Conservation (phyloP, 345 rosid species). For the Citrus cavaleriei region DNA sequence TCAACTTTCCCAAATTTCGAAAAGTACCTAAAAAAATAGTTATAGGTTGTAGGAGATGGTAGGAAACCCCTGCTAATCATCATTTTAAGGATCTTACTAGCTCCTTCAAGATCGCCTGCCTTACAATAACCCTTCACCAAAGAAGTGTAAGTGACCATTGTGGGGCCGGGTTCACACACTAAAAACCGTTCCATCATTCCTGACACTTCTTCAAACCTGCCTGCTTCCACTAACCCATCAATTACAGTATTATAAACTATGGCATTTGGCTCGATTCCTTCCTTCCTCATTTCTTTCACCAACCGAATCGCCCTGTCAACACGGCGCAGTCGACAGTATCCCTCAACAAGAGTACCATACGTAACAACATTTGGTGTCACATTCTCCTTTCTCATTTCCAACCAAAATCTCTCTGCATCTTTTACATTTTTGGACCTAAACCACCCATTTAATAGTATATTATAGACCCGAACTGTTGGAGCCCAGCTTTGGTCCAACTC, state of each 20-base stretch:
- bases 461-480: conserved; percentile 58
- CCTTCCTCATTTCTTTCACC: conserved; percentile 66
- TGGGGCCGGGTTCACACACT: conserved; percentile 65
- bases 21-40: conserved; percentile 71
- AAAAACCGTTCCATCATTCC: conserved; percentile 69
- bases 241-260: conserved; percentile 66
- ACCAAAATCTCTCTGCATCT: conserved; percentile 73
- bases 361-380: conserved; percentile 63
- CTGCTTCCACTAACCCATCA: conserved; percentile 75
- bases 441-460: conserved; percentile 83
- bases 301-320: conserved; percentile 63
- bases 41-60: conserved; percentile 74
- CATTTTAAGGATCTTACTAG: conserved; percentile 68
- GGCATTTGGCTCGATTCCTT: conserved; percentile 51
- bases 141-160: conserved; percentile 71
- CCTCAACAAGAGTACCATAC: conserved; percentile 79
- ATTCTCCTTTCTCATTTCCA: conserved; percentile 50
- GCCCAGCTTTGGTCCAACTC: conserved; percentile 38
- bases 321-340: conserved; percentile 64
- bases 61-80: conserved; percentile 64
- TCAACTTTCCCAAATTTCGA: conserved; percentile 54
- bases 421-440: conserved; percentile 59
- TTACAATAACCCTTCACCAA: conserved; percentile 74
- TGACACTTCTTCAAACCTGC: conserved; percentile 63
- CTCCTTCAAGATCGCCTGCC: conserved; percentile 63